phyloP scores from a whole-genome alignment of 257 asterid species.

The Gentiana dahurica region DNA sequence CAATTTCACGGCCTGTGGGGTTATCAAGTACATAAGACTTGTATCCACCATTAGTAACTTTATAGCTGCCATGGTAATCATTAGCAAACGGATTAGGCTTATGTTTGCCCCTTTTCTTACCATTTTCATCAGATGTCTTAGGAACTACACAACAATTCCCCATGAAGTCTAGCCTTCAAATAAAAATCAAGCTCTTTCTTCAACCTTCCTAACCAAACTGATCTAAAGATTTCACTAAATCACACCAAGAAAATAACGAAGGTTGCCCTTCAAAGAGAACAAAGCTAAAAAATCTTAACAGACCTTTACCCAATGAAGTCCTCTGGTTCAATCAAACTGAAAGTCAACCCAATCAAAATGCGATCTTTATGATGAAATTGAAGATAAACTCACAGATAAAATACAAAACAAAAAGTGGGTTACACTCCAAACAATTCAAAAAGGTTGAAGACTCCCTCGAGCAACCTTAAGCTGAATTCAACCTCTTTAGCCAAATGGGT shows the following conservation, averaged over 20 bases:
- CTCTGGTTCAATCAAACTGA: slow-evolving; percentile 9
- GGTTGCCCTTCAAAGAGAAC: neutral
- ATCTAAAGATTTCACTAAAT: slow-evolving; percentile 4
- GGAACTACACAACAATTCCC: slow-evolving; percentile 34
- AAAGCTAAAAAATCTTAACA: slow-evolving; percentile 5
- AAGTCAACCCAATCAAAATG: slow-evolving; percentile 22
- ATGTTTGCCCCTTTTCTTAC: slow-evolving; percentile 17
- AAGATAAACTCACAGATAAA: slow-evolving; percentile 4
- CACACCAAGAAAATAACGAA: slow-evolving; percentile 5
- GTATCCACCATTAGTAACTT: slow-evolving; percentile 26
- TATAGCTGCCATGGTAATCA: slow-evolving; percentile 16
- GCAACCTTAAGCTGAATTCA: slow-evolving; percentile 7
- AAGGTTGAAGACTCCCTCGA: slow-evolving; percentile 4
- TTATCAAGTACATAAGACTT: slow-evolving; percentile 28
- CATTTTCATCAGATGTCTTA: slow-evolving; percentile 13
- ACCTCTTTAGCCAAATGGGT: slow-evolving; percentile 8
- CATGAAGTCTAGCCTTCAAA: slow-evolving; percentile 11
- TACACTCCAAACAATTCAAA: neutral
- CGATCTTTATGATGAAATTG: slow-evolving; percentile 12
- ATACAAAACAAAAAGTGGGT: neutral
- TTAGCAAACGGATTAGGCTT: slow-evolving; percentile 27
- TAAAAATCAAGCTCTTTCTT: slow-evolving; percentile 5
- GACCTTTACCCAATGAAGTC: neutral
- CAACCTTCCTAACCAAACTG: slow-evolving; percentile 2
- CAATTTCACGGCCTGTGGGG: slow-evolving; percentile 38